A percentile compares a stretch with the other conserved stretches of the same genome.
These are phyloP conservation scores for Micractinium sp. DNA, from an alignment of 139 green algal species.

Conservation along the genomic window DNA sequence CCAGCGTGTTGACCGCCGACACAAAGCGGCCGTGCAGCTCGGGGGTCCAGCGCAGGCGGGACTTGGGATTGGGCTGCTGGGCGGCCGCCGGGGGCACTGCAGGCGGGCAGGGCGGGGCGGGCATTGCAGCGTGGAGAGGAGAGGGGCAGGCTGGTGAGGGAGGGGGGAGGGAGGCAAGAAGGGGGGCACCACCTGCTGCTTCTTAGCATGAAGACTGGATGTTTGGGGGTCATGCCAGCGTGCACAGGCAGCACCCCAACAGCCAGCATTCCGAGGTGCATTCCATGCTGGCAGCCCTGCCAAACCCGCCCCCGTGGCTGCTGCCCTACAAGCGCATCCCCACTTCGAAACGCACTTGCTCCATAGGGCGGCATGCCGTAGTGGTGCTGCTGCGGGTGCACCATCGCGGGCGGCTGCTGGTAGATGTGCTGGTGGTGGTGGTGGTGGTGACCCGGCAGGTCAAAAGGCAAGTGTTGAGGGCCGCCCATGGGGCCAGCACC, in stretches of 20 bases:
- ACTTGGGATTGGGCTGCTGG: conserved; percentile 33
- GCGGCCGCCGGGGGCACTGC: not conserved
- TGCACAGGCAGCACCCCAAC: not conserved
- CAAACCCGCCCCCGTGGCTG: not conserved
- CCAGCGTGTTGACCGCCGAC: conserved; percentile 68
- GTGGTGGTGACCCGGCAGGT: conserved; percentile 4
- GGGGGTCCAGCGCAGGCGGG: conserved; percentile 77
- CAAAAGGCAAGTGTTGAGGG: not conserved
- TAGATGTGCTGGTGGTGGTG: conserved; percentile 26
- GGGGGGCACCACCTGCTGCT: not conserved
- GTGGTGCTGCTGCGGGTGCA: conserved; percentile 19
- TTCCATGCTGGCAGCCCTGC: not conserved
- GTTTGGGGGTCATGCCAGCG: not conserved
- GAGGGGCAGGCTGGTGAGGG: not conserved
- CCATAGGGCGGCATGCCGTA: not conserved
- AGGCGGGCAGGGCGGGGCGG: not conserved
- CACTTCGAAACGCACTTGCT: not conserved
- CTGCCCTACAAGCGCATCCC: not conserved
- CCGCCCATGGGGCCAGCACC: too few species aligned
- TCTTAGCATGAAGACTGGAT: not conserved
- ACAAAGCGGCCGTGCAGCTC: conserved; percentile 83
- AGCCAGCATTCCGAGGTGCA: not conserved
- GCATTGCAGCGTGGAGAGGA: not conserved
- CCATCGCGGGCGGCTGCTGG: conserved; percentile 27
- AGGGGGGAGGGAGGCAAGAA: not conserved